These are phyloP conservation scores for Ascochyta viciae-villosae DNA, from an alignment of 2,329 filamentous ascomycete species.

Conservation along the genomic window DNA sequence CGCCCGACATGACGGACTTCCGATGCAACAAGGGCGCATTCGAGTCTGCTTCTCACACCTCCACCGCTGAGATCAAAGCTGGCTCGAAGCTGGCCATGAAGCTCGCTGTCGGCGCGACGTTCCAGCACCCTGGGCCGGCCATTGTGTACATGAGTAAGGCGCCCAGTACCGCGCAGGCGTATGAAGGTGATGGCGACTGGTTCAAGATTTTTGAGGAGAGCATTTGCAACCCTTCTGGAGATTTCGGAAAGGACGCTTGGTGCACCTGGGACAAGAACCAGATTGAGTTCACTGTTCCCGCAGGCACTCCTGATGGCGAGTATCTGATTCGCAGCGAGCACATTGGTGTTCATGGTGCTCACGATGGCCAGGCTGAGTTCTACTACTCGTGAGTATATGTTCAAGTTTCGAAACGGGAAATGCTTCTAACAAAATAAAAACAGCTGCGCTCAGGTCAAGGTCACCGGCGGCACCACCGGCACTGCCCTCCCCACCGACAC, in stretches of 20 bases:
- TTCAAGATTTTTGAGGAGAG: constrained; percentile 36
- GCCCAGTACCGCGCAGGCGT: constrained; percentile 22
- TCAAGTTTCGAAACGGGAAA: too few species aligned
- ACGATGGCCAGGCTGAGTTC: constrained; percentile 46
- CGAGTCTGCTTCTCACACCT: constrained; percentile 16
- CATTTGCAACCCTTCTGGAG: constrained; percentile 17
- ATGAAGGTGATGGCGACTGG: constrained; percentile 36
- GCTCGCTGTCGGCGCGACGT: constrained; percentile 25
- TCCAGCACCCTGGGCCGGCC: constrained; percentile 31
- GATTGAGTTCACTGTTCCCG: constrained; percentile 45
- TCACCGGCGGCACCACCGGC: constrained; percentile 41
- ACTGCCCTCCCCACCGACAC: constrained; percentile 35
- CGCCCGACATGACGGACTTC: constrained; percentile 30
- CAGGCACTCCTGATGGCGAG: constrained; percentile 48
- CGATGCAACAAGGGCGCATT: constrained; percentile 37
- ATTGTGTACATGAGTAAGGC: constrained; percentile 38
- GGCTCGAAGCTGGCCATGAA: constrained; percentile 26
- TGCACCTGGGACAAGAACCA: constrained; percentile 29
- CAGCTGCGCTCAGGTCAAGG: constrained; percentile 52
- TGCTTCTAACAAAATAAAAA: background rate
- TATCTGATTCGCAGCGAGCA: constrained; percentile 55
- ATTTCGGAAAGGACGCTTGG: constrained; percentile 22
- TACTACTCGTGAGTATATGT: constrained; percentile 34
- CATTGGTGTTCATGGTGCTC: constrained; percentile 51
- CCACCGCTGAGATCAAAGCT: constrained; percentile 23